Evolutionary conservation across 2,329 filamentous ascomycete genomes (phyloP), one percentile per base, ranked within the genome.

Genomic region (Ceratocystis lukuohia): DNA sequence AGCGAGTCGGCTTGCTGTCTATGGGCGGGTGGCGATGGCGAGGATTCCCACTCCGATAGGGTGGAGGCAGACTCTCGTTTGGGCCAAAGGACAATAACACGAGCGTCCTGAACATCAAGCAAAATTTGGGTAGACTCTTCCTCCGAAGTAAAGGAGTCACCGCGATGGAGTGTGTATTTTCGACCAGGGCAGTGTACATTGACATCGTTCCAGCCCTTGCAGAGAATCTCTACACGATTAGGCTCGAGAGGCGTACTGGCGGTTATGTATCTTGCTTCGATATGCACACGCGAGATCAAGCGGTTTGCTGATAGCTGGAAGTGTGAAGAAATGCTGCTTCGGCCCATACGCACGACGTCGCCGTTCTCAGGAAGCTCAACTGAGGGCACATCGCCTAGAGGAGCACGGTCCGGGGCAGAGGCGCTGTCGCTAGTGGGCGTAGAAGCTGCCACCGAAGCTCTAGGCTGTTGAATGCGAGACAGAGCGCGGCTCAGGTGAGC

Each of bases 311-410:
- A 94, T 15, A 99, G 82, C 76, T 96, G 93, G 75, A 93, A 94
- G 74, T 96, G 86, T n/a, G 91, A 96, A 15, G 92, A 96, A 76
- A 91, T 93, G 77, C 90, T 96, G 5, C 92, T 96, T 70, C 94
- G 85, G 69, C 94, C 94, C 88, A 99, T 94, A 69, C 88, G 82
- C 44, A 96, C 77, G 15, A 85, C 79, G 71, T 96, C 89, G 69
- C 93, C 92, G 76, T 88, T 90, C 70, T 86, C 87, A 65, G 87
- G 86, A 20, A 97, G 83, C 74, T 89, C 84, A 69, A 97, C 80
- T 25, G 86, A 85, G n/a, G 91, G 91, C 63, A 99, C 86, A 63
- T 88, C 84, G 64, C 87, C 87, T 64, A 99, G 82, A 50, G 94
- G 94, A 71, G 85, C 85, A 72, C 94, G 88, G 72, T 96, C 91